Conservation (phyloP, 805 yeast genomes). For the Candida peoriensis region DNA sequence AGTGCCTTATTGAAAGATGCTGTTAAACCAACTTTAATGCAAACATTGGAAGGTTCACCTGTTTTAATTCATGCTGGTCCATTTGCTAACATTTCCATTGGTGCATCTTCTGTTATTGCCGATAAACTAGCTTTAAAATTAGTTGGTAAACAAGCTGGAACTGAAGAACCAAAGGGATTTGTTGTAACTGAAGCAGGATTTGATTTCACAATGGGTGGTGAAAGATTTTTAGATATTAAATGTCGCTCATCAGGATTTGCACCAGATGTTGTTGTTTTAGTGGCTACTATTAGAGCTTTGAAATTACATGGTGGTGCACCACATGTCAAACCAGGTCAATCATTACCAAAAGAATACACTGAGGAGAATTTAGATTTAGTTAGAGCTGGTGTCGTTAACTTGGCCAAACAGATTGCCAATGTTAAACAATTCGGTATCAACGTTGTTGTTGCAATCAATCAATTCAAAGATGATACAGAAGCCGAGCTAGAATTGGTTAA, state of each 20-base stretch:
- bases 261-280: constrained; percentile 76
- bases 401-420: constrained; percentile 71
- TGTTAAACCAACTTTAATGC: constrained; percentile 81
- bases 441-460: constrained; percentile 78
- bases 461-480: constrained; percentile 67
- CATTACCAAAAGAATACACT: constrained; percentile 68
- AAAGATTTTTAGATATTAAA: constrained; percentile 76
- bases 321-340: constrained; percentile 80
- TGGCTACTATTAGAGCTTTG: constrained; percentile 80
- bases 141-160: constrained; percentile 53
- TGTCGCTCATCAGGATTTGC: constrained; percentile 75
- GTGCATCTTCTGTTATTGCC: constrained; percentile 80
- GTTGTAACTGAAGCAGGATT: constrained; percentile 98
- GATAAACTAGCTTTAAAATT: constrained; percentile 87
- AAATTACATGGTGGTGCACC: constrained; percentile 89
- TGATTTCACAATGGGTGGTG: constrained; percentile 99
- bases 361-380: constrained; percentile 69
- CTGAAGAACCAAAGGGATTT: constrained; percentile 59
- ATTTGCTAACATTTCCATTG: constrained; percentile 82
- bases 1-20: constrained; percentile 80
- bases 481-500: constrained; percentile 65
- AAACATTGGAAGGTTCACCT: constrained; percentile 84
- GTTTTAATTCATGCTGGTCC: constrained; percentile 88
- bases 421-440: constrained; percentile 71
- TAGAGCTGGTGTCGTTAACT: constrained; percentile 64